Percentiles rank a stretch among this genome's conserved stretches.
Conservation (phyloP, 1,284 basidiomycete genomes). For the Apiotrichum sp. region DNA sequence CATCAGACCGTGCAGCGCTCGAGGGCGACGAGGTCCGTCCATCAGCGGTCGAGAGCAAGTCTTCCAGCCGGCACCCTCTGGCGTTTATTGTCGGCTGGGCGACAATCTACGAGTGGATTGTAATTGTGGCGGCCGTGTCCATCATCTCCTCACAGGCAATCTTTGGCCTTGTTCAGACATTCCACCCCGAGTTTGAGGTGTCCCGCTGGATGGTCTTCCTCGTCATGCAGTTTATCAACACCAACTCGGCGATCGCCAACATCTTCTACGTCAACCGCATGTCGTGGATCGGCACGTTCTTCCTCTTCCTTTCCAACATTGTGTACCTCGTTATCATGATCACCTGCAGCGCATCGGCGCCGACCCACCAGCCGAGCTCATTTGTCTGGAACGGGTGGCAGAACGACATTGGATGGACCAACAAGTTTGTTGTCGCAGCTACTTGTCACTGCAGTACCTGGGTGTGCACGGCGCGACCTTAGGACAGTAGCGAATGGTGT, state of each 20-base stretch:
- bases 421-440: slow-evolving; percentile 14
- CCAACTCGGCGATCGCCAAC: slow-evolving; percentile 15
- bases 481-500: too few species aligned
- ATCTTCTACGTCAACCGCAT: slow-evolving; percentile 10
- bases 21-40: neutral
- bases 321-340: slow-evolving; percentile 10
- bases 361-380: slow-evolving; percentile 5
- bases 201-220: slow-evolving; percentile 22
- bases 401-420: slow-evolving; percentile 9
- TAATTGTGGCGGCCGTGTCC: slow-evolving; percentile 18
- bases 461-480: too few species aligned
- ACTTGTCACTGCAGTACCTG: neutral
- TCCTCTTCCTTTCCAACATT: slow-evolving; percentile 11
- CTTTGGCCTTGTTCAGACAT: slow-evolving; percentile 13
- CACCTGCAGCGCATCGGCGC: slow-evolving; percentile 16
- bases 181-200: slow-evolving; percentile 14
- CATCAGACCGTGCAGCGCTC: neutral
- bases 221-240: slow-evolving; percentile 14
- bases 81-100: slow-evolving; percentile 18
- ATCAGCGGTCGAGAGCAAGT: neutral
- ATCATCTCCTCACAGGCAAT: slow-evolving; percentile 18
- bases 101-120: slow-evolving; percentile 17
- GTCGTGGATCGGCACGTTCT: slow-evolving; percentile 14
- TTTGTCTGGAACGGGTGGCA: slow-evolving; percentile 10
- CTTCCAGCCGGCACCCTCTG: slow-evolving; percentile 3